These are phyloP conservation scores for Sanghuangporus sanghuang DNA, from an alignment of 1,284 basidiomycete genomes.

Conservation along the genomic window DNA sequence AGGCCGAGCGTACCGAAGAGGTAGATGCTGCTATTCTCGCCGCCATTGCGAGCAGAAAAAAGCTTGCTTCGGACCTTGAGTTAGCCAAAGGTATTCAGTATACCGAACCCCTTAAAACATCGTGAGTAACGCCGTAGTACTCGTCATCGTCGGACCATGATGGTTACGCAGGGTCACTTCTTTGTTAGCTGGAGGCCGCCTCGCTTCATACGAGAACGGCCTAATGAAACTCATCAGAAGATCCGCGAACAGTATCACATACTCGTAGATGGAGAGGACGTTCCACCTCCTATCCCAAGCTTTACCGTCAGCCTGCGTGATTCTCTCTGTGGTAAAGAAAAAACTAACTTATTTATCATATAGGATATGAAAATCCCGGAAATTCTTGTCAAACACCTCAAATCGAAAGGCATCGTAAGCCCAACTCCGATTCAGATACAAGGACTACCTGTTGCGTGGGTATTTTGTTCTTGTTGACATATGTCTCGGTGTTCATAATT, in stretches of 20 bases:
- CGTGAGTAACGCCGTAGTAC: conserved; percentile 41
- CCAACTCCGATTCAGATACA: conserved; percentile 98
- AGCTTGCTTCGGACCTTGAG: conserved; percentile 89
- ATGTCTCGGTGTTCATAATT: neutral
- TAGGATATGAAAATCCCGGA: conserved; percentile 98
- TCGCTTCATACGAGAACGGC: conserved; percentile 69
- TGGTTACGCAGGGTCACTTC: neutral
- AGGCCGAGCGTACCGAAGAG: conserved; percentile 80
- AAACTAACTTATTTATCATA: conserved; percentile 16
- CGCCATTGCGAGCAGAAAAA: conserved; percentile 86
- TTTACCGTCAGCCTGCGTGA: conserved; percentile 58
- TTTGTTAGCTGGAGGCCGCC: conserved; percentile 80
- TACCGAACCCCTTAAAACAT: conserved; percentile 80
- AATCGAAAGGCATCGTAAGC: conserved; percentile 76
- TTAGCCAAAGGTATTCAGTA: conserved; percentile 91
- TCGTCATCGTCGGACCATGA: neutral
- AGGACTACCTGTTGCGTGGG: conserved; percentile 91
- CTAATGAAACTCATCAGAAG: conserved; percentile 64
- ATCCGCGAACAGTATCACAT: conserved; percentile 92
- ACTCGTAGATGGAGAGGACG: conserved; percentile 83
- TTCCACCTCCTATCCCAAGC: conserved; percentile 92
- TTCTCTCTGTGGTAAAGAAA: neutral
- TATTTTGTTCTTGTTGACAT: conserved; percentile 8
- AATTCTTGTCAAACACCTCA: conserved; percentile 78
- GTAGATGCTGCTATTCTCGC: conserved; percentile 87